Evolutionary conservation across 208 protist species (phyloP).

Genomic region (Trypanosoma scelopori): DNA sequence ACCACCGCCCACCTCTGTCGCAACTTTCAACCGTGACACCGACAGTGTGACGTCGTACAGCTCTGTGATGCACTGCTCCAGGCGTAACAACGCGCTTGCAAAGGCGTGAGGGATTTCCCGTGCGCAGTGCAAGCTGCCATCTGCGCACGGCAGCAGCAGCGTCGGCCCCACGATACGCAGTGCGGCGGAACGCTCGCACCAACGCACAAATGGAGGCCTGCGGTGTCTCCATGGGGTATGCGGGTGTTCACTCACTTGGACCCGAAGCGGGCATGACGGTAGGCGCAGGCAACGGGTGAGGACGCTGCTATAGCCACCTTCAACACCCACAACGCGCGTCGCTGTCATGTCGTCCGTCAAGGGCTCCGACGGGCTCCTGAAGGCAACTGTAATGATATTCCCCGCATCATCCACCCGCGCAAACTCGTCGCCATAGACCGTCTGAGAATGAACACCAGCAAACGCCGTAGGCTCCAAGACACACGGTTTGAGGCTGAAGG

Average conservation of each 20-base stretch:
- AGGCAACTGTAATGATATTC: constrained; percentile 36
- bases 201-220: constrained; percentile 9
- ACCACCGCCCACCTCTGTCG: background rate
- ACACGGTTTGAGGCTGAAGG: constrained; percentile 15
- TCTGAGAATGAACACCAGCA: constrained; percentile 17
- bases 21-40: background rate
- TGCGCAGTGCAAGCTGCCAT: constrained; percentile 62
- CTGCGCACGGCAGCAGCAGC: constrained; percentile 35
- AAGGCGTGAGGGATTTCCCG: constrained; percentile 56
- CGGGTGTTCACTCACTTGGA: background rate
- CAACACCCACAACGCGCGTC: constrained; percentile 28
- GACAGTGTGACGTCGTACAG: constrained; percentile 30
- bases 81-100: constrained; percentile 47
- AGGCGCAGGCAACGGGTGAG: constrained; percentile 27
- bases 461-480: constrained; percentile 25
- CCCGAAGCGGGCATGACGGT: constrained; percentile 34
- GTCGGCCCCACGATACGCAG: constrained; percentile 32
- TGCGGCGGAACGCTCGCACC: constrained; percentile 4
- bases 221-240: constrained; percentile 8
- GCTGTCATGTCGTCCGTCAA: background rate
- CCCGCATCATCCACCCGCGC: constrained; percentile 46
- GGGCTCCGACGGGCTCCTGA: constrained; percentile 7
- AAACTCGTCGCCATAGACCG: constrained; percentile 24
- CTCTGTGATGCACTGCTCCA: constrained; percentile 63
- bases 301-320: constrained; percentile 21